Base-by-base conservation (phyloP, 768 basidiomycete species). In the Trametes punicea region DNA sequence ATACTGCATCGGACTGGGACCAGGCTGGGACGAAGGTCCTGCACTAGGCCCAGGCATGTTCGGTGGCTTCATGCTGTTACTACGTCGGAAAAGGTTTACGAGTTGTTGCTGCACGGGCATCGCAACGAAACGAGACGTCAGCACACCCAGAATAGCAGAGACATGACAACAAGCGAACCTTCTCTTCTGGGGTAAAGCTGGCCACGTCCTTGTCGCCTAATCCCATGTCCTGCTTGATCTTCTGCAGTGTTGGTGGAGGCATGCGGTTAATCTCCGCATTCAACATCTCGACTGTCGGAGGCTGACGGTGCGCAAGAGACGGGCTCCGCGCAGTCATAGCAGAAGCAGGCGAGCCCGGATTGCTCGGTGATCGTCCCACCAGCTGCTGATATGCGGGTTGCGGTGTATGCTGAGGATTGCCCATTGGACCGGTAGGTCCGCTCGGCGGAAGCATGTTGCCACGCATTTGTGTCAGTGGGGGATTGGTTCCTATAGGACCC, bases 291-390 rank as follows among this genome's bases (percentile, higher is more conserved):
- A 60, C 13, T 41, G 44, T 25, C 27, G 61, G 76, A 0, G 77
- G 72, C 58, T 78, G 77, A 5, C 83, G 77, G 30, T 73, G 57
- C 4, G 75, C 69, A 61, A 87, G 38, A 4, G 82, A 83, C 5
- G 87, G 86, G 63, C 86, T 88, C 1, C 67, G 80, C 2, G 82
- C 79, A 53, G 72, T 69, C 55, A 78, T 72, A 68, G 80, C 70
- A 6, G 76, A 72, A 15, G 69, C 74, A 0, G 84, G 82, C 0
- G 82, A 78, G 4, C 69, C 79, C 34, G 85, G 77, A 36, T 85
- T 77, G 65, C 87, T 88, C 4, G 82, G 81, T 6, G 86, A 81
- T 46, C 82, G 75, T 3, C 75, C 78, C 8, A 52, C 50, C 15
- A 74, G 64, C 57, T 74, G 77, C 38, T 73, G 74, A 58, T 76